phyloP scores from a whole-genome alignment of 2,329 filamentous ascomycete genomes.

The Aspergillus japonicus region DNA sequence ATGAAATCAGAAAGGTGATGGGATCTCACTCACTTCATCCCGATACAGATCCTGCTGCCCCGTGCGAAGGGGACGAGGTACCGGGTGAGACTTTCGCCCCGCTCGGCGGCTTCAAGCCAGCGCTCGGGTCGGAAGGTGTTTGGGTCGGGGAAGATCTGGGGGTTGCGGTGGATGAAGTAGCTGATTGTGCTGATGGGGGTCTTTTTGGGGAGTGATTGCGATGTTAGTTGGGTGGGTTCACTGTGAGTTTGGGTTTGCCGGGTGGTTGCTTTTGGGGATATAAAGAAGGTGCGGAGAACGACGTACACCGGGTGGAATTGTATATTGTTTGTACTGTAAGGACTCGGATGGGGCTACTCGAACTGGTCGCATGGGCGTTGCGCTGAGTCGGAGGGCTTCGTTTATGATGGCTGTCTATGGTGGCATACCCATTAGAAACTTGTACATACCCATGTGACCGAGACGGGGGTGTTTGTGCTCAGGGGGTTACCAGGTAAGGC shows the following conservation, averaged over 20 bases:
- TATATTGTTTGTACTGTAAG: conserved; percentile 29
- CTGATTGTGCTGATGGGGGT: not conserved
- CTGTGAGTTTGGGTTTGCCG: not conserved
- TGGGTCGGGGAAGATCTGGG: not conserved
- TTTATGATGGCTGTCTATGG: conserved; percentile 10
- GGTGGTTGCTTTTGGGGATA: not conserved
- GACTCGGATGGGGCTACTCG: conserved; percentile 25
- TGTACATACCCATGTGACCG: too few species aligned
- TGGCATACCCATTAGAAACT: not conserved
- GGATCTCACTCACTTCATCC: not conserved
- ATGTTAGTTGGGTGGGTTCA: too few species aligned
- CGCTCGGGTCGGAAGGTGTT: not conserved
- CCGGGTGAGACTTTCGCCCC: not conserved
- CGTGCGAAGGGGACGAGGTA: not conserved
- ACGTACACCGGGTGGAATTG: conserved; percentile 18
- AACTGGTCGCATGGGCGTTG: conserved; percentile 32
- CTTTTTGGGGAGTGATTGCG: not conserved
- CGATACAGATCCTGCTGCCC: not conserved
- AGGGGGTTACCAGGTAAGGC: conserved; percentile 37
- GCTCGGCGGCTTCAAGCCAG: not conserved
- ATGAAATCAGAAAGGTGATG: too few species aligned
- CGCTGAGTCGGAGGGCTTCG: conserved; percentile 42
- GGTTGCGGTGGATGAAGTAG: not conserved
- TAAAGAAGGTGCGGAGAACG: too few species aligned
- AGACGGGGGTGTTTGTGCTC: not conserved